These are phyloP conservation scores for Diaporthe eres DNA, from an alignment of 2,329 filamentous ascomycete genomes.

Conservation along the genomic window DNA sequence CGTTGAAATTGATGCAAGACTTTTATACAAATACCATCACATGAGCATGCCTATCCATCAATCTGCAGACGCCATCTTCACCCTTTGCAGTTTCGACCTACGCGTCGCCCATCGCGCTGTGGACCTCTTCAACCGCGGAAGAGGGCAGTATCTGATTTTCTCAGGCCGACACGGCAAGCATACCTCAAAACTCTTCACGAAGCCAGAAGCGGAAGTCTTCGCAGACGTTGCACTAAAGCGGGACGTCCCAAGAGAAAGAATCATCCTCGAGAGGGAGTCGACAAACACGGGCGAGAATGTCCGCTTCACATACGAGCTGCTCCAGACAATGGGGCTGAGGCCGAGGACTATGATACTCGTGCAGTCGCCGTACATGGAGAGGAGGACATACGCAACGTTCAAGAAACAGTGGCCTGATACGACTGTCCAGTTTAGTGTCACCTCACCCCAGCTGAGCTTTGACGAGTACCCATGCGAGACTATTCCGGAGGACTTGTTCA, in stretches of 20 bases:
- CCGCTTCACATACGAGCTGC: slow-evolving; percentile 4
- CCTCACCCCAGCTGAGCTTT: background rate
- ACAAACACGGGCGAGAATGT: slow-evolving; percentile 12
- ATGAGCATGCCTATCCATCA: background rate
- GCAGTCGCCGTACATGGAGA: slow-evolving; percentile 9
- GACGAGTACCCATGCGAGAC: background rate
- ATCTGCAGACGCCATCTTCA: background rate
- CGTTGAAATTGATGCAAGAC: background rate
- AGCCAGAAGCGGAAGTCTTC: background rate
- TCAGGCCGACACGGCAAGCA: background rate
- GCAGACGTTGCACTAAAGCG: background rate
- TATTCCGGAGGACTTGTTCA: background rate
- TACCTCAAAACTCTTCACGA: background rate
- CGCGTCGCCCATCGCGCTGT: slow-evolving; percentile 10
- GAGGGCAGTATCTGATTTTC: background rate
- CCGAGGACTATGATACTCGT: background rate
- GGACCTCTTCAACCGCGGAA: background rate
- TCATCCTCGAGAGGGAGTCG: background rate
- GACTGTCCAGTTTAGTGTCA: background rate
- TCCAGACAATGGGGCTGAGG: background rate
- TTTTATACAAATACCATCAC: background rate
- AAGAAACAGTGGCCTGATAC: background rate
- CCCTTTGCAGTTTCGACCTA: slow-evolving; percentile 27
- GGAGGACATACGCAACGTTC: slow-evolving; percentile 6
- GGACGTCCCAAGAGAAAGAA: background rate